These are phyloP conservation scores for Stephania japonica DNA, from an alignment of 164 flowering plant genomes.

Conservation along the genomic window DNA sequence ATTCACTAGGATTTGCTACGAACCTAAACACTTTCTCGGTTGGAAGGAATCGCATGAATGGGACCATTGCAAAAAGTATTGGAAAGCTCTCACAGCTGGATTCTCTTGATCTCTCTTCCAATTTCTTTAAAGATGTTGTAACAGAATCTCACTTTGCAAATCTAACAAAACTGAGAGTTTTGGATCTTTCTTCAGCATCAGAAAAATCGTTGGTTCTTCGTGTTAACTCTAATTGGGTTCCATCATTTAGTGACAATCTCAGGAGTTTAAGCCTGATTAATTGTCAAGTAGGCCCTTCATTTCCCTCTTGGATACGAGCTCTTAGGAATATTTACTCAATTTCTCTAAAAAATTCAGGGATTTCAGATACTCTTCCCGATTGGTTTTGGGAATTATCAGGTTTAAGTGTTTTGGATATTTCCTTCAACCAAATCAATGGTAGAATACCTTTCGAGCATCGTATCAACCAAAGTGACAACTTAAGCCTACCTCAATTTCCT, in stretches of 20 bases:
- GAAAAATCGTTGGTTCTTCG: slow-evolving; percentile 7
- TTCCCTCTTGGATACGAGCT: slow-evolving; percentile 5
- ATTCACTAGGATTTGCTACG: background rate
- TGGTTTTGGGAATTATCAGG: slow-evolving; percentile 5
- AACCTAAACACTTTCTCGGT: background rate
- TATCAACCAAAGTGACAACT: no score
- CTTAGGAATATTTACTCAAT: background rate
- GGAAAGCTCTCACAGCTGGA: slow-evolving; percentile 13
- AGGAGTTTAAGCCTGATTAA: background rate
- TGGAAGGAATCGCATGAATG: background rate
- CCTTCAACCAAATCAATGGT: slow-evolving; percentile 8
- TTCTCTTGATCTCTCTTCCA: background rate
- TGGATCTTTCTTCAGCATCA: background rate
- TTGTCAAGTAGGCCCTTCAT: slow-evolving; percentile 1
- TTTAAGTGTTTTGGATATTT: background rate
- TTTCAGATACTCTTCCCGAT: slow-evolving; percentile 2
- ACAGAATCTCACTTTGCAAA: slow-evolving; percentile 13
- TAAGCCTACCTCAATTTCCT: background rate
- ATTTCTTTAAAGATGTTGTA: slow-evolving; percentile 10
- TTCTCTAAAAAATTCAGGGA: slow-evolving; percentile 1
- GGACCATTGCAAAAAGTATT: slow-evolving; percentile 10
- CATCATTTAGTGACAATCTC: slow-evolving; percentile 10
- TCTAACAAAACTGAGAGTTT: background rate
- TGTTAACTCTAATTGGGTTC: slow-evolving; percentile 12
- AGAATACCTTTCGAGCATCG: background rate